phyloP scores from a whole-genome alignment of 2,329 filamentous ascomycete species.

The Pseudophaeomoniella oleicola region DNA sequence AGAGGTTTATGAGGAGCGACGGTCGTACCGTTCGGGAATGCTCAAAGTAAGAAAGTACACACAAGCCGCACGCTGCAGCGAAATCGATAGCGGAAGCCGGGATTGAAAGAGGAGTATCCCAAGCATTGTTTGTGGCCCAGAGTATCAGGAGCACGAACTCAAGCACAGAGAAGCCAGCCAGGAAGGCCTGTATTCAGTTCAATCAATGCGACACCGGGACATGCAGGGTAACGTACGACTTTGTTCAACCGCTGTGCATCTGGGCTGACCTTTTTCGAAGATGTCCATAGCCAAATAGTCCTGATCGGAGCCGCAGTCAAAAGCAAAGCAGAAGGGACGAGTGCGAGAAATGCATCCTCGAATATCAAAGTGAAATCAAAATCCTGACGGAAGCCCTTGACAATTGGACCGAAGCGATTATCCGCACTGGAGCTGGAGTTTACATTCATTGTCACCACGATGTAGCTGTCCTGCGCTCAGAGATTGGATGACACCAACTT shows the following conservation, averaged over 20 bases:
- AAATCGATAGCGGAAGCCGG: slow-evolving; percentile 8
- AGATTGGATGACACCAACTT: no score
- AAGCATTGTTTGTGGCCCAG: slow-evolving; percentile 7
- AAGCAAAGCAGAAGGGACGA: slow-evolving; percentile 21
- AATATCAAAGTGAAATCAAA: slow-evolving; percentile 33
- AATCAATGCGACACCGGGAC: no score
- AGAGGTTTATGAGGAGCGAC: slow-evolving; percentile 19
- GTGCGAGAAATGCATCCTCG: slow-evolving; percentile 25
- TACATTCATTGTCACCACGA: neutral
- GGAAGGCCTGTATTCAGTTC: slow-evolving; percentile 5
- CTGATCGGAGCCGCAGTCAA: slow-evolving; percentile 20
- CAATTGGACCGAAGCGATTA: neutral
- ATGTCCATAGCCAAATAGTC: slow-evolving; percentile 19
- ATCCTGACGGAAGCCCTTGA: slow-evolving; percentile 13
- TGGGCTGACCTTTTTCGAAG: slow-evolving; percentile 5
- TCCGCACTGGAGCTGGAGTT: neutral
- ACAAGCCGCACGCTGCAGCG: slow-evolving; percentile 8
- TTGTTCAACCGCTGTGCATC: slow-evolving; percentile 8
- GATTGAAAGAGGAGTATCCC: slow-evolving; percentile 6
- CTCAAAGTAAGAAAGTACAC: slow-evolving; percentile 14
- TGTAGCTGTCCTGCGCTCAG: no score
- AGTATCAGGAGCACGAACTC: slow-evolving; percentile 23
- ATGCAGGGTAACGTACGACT: no score
- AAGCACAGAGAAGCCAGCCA: slow-evolving; percentile 15
- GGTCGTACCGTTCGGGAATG: slow-evolving; percentile 15